A percentile compares a stretch with the other conserved stretches of the same genome.
These are phyloP conservation scores for Cystofilobasidium capitatum DNA, from an alignment of 768 basidiomycete genomes.

Conservation along the genomic window DNA sequence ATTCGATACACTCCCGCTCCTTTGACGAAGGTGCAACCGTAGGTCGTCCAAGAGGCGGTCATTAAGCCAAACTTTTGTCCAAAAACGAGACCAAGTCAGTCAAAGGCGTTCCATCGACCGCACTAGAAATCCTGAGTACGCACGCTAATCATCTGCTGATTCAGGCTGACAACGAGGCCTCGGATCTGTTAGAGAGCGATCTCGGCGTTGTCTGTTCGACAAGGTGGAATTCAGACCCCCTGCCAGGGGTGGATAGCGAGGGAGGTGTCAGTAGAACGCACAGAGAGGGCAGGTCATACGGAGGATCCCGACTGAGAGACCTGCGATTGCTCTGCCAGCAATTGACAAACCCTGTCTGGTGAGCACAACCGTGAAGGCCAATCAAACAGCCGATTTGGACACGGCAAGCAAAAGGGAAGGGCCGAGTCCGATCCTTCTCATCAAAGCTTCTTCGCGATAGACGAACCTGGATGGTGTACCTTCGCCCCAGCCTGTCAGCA, in stretches of 20 bases:
- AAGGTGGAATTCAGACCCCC: not conserved
- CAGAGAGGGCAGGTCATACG: not conserved
- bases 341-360: too few relatives aligned
- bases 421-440: not conserved
- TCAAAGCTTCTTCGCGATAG: not conserved
- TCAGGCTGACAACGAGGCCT: not conserved
- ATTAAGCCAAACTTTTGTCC: not conserved
- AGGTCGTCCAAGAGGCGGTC: too few relatives aligned
- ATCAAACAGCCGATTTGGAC: not conserved
- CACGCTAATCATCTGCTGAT: not conserved
- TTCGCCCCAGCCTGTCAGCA: slow-evolving; percentile 57
- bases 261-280: not conserved
- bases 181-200: not conserved
- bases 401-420: not conserved
- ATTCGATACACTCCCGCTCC: too few relatives aligned
- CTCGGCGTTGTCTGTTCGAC: not conserved
- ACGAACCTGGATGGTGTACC: not conserved
- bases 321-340: not conserved
- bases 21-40: too few relatives aligned
- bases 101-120: not conserved
- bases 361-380: too few relatives aligned
- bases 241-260: not conserved
- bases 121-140: not conserved
- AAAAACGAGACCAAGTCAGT: not conserved
- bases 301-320: not conserved